Evolutionary conservation across 1,284 basidiomycete species (phyloP), one percentile per base, ranked within the genome.

Genomic region (Leucoagaricus sp.): DNA sequence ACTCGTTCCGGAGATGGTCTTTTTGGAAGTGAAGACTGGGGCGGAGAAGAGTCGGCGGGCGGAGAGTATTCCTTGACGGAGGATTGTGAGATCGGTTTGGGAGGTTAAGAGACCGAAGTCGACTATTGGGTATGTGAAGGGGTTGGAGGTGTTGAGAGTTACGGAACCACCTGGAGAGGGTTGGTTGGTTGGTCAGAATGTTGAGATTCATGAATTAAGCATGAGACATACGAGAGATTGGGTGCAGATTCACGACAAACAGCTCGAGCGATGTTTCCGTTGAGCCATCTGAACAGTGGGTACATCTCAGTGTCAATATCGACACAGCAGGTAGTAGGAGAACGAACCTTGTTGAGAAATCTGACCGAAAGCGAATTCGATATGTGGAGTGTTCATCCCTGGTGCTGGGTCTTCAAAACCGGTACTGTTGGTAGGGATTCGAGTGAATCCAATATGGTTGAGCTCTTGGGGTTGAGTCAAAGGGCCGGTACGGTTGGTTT

Each of bases 71-170:
- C 69, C 72, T 42, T 71, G 62, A 3, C 67, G 63, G 60, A 76
- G 62, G 1, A 67, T 64, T 25, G 67, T 63, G 6, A 75, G 61
- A 59, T 79, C 77, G 3, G 66, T 60, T 28, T 69, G 63, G 2
- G 58, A 61, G 17, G 79, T 60, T 44, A 74, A 65, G 4, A n/a
- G n/a, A n/a, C 53, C 65, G 0, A 73, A 70, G 58, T 78, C 66
- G 51, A 80, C 75, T 17, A 72, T 26, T 0, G 77, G 78, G 7
- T 64, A 26, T 8, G 62, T 67, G 59, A 77, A 76, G 0, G 75
- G 73, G 55, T 74, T 62, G 2, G 65, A 65, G 10, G 70, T 69
- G 10, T 64, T 64, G 1, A 78, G 58, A 8, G 57, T 65, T 23
- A 74, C 60, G 15, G 69, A 67, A 7, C 75, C 74, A 28, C 73